Base-by-base conservation (phyloP, 2,329 filamentous ascomycete species). In the Ophiobolus disseminans region DNA sequence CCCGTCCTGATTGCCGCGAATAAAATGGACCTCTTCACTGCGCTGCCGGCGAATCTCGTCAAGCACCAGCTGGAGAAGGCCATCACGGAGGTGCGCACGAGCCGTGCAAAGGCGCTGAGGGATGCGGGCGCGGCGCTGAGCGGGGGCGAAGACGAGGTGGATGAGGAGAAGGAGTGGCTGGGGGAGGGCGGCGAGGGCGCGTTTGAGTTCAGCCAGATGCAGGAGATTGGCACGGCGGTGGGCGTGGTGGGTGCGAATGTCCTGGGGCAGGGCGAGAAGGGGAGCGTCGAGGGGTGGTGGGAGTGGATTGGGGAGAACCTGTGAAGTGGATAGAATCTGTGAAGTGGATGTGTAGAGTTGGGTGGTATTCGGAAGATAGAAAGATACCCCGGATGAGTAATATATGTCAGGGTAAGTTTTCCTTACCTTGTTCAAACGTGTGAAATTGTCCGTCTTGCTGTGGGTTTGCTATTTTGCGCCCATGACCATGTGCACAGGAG, bases 11-110 rank as follows among this genome's bases (percentile, higher is more conserved):
- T 99, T 25, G 92, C 91, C 1, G 92, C 91, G 44, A 99, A 97
- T 75, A 99, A 99, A 80, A 83, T 91, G 69, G 94, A 99, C 72
- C 80, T 99, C 1, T 99, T 99, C 71, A 97, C 94, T 0, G 91
- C 93, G 6, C 77, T 97, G 41, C 94, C 94, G 0, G 84, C 89
- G 0, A 81, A 83, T 5, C 79, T 95, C 23, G 89, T 97, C 50
- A 87, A 84, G 72, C 80, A 81, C 43, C 84, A 83, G 56, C 78
- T 99, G 11, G 92, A 97, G 75, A 79, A 81, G 10, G 93, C 97
- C 72, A 85, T 97, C 51, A 85, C 86, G 20, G 84, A 88, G 40
- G 88, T 97, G 42, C 84, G 93, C 38, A 79, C 81, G 48, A 89
- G 89, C 31, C 86, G 86, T 69, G 68, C 87, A 62, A 93, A 89